Evolutionary conservation across 768 basidiomycete species (phyloP).

Genomic region (Xerocomellus chrysenteron): DNA sequence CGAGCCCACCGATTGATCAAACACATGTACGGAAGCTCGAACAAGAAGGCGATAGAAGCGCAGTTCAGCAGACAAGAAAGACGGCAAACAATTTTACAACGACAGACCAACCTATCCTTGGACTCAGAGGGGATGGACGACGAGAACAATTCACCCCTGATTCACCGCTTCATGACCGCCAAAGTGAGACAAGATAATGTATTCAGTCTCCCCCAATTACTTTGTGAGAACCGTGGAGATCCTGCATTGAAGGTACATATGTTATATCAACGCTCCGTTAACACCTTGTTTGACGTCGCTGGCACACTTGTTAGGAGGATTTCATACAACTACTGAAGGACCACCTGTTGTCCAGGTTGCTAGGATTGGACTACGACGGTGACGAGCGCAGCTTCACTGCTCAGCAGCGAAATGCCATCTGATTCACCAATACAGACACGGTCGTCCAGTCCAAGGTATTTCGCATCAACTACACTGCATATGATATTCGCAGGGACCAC

Average conservation of each 20-base stretch:
- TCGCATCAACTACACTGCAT: conserved; percentile 16
- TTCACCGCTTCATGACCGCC: conserved; percentile 3
- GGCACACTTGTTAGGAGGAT: background rate
- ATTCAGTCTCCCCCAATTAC: background rate
- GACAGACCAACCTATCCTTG: no score
- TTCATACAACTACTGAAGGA: background rate
- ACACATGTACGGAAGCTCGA: no score
- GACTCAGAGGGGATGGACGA: background rate
- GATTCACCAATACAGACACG: background rate
- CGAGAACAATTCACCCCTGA: background rate
- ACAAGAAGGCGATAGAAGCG: no score
- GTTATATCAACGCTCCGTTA: no score
- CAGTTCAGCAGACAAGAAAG: no score
- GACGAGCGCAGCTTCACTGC: conserved; percentile 10
- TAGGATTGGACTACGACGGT: background rate
- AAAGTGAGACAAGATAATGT: background rate
- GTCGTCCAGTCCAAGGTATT: background rate
- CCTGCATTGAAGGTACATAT: conserved; percentile 9
- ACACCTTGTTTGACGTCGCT: background rate
- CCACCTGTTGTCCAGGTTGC: background rate
- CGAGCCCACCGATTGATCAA: no score
- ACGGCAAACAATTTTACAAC: no score
- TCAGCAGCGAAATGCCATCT: background rate
- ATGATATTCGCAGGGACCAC: conserved; percentile 13
- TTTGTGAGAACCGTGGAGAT: conserved; percentile 7